A percentile compares a stretch with the other conserved stretches of the same genome.
Conservation (phyloP, 2,329 filamentous ascomycete genomes). For the Cucurbitaria berberidis region DNA sequence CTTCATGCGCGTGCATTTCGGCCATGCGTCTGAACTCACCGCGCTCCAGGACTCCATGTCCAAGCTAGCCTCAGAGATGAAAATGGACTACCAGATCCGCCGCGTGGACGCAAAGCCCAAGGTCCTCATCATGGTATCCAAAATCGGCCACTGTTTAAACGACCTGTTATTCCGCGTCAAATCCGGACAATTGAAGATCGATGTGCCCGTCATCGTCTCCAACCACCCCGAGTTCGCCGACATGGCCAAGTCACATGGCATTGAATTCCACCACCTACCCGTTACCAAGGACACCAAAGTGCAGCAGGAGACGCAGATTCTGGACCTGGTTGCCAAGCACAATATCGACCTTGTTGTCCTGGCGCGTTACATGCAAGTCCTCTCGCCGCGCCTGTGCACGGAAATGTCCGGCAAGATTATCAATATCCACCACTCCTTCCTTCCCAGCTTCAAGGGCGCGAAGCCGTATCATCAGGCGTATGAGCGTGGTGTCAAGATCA, state of each 20-base stretch:
- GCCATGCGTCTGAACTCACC: conserved; percentile 58
- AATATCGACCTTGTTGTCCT: conserved; percentile 79
- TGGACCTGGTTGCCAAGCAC: conserved; percentile 72
- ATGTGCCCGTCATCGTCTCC: conserved; percentile 78
- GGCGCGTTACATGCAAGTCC: conserved; percentile 87
- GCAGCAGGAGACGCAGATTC: conserved; percentile 72
- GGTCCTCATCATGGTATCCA: conserved; percentile 87
- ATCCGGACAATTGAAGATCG: conserved; percentile 74
- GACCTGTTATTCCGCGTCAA: conserved; percentile 81
- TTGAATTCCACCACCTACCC: conserved; percentile 81
- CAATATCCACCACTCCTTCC: conserved; percentile 89
- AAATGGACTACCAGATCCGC: conserved; percentile 74
- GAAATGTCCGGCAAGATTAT: conserved; percentile 87
- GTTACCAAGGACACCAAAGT: conserved; percentile 79
- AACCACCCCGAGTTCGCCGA: conserved; percentile 78
- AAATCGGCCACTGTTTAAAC: conserved; percentile 85
- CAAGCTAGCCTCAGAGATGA: conserved; percentile 66
- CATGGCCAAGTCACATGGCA: conserved; percentile 74
- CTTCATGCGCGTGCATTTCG: conserved; percentile 89
- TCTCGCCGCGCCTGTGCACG: conserved; percentile 74
- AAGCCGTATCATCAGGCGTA: conserved; percentile 90
- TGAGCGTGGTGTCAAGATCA: conserved; percentile 86
- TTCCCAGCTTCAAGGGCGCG: conserved; percentile 86
- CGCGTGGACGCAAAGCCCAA: conserved; percentile 72
- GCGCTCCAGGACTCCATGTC: conserved; percentile 62